Evolutionary conservation across 441 rosid genomes (phyloP), one percentile per base, ranked within the genome.

Genomic region (Eutrema salsugineum): DNA sequence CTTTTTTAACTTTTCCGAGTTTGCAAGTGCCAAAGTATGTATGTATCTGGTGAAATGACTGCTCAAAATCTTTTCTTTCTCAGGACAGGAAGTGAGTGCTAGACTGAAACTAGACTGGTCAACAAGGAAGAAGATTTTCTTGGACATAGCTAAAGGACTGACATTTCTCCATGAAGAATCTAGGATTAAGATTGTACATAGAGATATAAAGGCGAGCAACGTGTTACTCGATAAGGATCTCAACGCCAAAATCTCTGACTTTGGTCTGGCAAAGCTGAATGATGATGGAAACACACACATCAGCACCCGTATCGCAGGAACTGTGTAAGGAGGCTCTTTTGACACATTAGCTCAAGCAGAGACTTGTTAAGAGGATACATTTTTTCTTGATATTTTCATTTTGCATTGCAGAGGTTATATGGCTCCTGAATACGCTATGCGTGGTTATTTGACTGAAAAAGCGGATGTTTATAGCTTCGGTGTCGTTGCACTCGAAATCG

Each of bases 381-480:
- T 12, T 44, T 36, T 39, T 44, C 28, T 57, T 70, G 14, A 69
- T 60, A 39, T 35, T 11, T 63, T 53, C 22, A 76, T 62, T 22
- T 58, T 53, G 55, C 8, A 44, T 49, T 67, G 63, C 63, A 78
- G 81, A 55, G 81, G 81, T 35, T 78, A 78, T 38, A 78, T 78
- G 81, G 81, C 92, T 53, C 92, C 94, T 0, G 97, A 91, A 75
- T 93, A 93, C 19, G 98, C 91, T 1, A 87, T 89, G 91, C 91
- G 86, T 3, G 91, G 94, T 49, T 87, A 85, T 84, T 76, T 87
- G 56, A 89, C 90, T 2, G 78, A 77, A 42, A 87, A 89, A 56
- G 97, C 98, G 0, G 98, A 93, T 77, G 91, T 93, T 27, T 93
- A 90, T 55, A 93, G 98, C 78, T 90, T 93, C 11, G 98, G 98